Percentiles rank a stretch among this genome's conserved stretches.
Evolutionary conservation across 306 rosid genomes (phyloP).

Genomic region (Luffa aegyptiaca): DNA sequence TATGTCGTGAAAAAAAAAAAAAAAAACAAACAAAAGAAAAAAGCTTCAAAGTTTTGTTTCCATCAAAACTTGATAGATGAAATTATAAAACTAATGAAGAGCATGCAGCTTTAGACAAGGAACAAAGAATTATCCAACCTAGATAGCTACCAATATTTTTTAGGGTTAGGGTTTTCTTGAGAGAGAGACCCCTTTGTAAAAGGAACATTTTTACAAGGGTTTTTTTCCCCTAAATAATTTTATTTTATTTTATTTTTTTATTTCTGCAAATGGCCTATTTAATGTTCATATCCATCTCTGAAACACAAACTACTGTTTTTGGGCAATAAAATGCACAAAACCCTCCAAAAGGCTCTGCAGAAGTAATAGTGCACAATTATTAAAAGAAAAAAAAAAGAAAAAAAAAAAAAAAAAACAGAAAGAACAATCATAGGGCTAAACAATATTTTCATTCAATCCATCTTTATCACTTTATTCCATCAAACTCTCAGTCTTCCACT

Average conservation of each 20-base stretch:
- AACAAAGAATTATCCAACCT: background rate
- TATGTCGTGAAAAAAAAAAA: too few relatives aligned
- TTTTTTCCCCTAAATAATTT: too few relatives aligned
- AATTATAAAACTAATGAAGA: too few relatives aligned
- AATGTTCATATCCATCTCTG: background rate
- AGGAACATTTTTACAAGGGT: too few relatives aligned
- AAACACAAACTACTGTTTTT: background rate
- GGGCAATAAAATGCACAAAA: background rate
- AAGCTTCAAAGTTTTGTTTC: too few relatives aligned
- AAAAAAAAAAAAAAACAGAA: background rate
- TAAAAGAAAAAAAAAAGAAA: background rate
- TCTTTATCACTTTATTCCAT: background rate
- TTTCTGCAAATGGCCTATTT: background rate
- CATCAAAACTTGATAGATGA: too few relatives aligned
- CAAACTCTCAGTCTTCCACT: background rate
- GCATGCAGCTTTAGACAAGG: too few relatives aligned
- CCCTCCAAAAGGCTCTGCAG: background rate
- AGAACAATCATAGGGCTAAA: background rate
- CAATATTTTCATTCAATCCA: background rate
- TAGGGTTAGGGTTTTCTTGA: background rate
- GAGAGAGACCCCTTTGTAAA: background rate
- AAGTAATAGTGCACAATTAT: background rate
- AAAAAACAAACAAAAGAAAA: too few relatives aligned
- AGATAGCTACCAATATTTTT: too few relatives aligned
- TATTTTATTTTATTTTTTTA: background rate